Conservation (phyloP, 352 stramenopile genomes). For the Phytophthora tubulina region DNA sequence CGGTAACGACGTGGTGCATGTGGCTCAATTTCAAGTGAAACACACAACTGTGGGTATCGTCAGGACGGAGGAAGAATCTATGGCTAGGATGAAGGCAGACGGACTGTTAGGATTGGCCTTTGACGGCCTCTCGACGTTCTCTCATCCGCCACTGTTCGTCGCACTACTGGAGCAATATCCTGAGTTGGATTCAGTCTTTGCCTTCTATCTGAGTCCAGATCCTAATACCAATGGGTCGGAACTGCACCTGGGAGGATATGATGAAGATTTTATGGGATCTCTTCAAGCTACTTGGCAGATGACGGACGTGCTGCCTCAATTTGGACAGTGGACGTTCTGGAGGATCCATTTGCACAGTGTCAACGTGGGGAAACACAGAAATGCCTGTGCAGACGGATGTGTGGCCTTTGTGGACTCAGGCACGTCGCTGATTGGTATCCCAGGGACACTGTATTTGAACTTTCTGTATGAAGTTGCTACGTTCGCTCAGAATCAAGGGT, state of each 20-base stretch:
- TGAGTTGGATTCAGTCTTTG: conserved; percentile 89
- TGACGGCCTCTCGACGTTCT: conserved; percentile 90
- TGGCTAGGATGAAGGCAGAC: conserved; percentile 91
- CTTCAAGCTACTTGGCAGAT: conserved; percentile 71
- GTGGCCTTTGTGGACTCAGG: conserved; percentile 97
- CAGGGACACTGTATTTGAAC: conserved; percentile 79
- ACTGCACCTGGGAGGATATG: conserved; percentile 77
- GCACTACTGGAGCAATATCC: conserved; percentile 69
- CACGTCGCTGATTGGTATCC: conserved; percentile 96
- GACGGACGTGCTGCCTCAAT: conserved; percentile 80
- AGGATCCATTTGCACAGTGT: conserved; percentile 78
- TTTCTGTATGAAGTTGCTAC: conserved; percentile 77
- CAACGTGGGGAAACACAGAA: conserved; percentile 52
- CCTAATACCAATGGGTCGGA: conserved; percentile 78
- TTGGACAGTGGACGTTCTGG: conserved; percentile 88
- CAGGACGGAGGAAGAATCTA: conserved; percentile 70
- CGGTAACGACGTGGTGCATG: conserved; percentile 62
- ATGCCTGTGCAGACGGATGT: conserved; percentile 62
- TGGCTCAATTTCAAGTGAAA: conserved; percentile 58
- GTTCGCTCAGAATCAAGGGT: conserved; percentile 67
- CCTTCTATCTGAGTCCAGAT: conserved; percentile 96
- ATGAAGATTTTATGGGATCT: conserved; percentile 56
- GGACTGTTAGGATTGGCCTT: conserved; percentile 97
- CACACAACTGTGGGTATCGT: conserved; percentile 73
- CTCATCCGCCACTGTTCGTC: conserved; percentile 79